Evolutionary conservation across 176 grass and related monocot genomes (phyloP).

Genomic region (Aegilops umbellulata): DNA sequence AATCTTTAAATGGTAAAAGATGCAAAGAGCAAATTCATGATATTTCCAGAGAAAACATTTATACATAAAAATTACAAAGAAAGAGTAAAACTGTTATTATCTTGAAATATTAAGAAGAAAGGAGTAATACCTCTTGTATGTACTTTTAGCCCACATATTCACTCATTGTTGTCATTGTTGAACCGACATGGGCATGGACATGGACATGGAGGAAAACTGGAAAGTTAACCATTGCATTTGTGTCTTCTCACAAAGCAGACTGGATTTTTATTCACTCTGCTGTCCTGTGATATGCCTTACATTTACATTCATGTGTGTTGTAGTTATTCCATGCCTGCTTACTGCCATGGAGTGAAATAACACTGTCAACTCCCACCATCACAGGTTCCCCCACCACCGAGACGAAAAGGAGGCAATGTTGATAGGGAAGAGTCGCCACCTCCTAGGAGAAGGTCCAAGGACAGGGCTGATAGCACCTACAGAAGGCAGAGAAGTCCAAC

Average conservation of each 20-base stretch:
- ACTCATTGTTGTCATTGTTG: not conserved
- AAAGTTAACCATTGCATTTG: not conserved
- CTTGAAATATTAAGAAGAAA: not conserved
- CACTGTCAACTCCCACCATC: not conserved
- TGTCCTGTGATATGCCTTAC: not conserved
- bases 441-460: constrained; percentile 36
- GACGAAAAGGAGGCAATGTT: constrained; percentile 23
- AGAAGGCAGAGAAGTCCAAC: constrained; percentile 37
- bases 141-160: not conserved
- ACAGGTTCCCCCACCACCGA: constrained; percentile 68
- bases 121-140: not conserved
- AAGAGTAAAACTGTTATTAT: not conserved
- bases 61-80: not conserved
- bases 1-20: not conserved
- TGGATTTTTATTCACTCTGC: not conserved
- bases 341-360: not conserved
- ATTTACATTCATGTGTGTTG: not conserved
- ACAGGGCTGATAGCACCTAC: constrained; percentile 22
- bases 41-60: not conserved
- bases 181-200: not conserved
- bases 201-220: not conserved
- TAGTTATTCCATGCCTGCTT: constrained; percentile 7
- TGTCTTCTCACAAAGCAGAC: not conserved
- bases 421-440: constrained; percentile 57
- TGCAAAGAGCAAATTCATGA: not conserved